Evolutionary conservation across 306 rosid genomes (phyloP).

Genomic region (Quercus berberidifolia): DNA sequence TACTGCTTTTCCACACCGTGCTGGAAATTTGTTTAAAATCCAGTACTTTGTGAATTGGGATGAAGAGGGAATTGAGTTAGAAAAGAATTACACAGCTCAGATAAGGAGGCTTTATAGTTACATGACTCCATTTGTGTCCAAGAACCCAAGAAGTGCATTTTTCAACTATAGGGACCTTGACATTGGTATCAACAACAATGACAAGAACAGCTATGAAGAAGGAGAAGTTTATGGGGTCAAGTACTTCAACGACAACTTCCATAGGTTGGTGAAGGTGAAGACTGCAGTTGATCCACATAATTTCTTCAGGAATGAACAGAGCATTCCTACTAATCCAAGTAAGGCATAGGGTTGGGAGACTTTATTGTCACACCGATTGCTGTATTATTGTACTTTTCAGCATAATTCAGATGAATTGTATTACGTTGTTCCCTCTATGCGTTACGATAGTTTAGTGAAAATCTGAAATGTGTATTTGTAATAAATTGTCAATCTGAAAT

Average conservation of each 20-base stretch:
- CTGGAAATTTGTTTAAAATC: constrained; percentile 59
- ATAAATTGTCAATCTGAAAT: neutral
- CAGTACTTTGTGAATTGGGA: constrained; percentile 66
- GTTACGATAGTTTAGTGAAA: neutral
- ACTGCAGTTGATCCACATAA: constrained; percentile 56
- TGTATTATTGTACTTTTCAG: neutral
- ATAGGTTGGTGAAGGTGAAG: constrained; percentile 65
- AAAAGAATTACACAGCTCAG: constrained; percentile 21
- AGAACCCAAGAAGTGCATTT: constrained; percentile 70
- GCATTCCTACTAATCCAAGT: constrained; percentile 47
- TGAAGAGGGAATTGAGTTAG: constrained; percentile 22
- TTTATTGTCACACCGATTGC: neutral
- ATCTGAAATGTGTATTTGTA: neutral
- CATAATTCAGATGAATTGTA: neutral
- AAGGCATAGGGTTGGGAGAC: constrained; percentile 19
- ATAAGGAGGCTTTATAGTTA: constrained; percentile 42
- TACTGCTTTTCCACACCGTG: constrained; percentile 70
- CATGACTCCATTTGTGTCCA: constrained; percentile 77
- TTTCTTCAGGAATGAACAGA: constrained; percentile 76
- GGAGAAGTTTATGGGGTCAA: constrained; percentile 55
- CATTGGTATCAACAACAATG: constrained; percentile 49
- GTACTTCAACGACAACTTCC: constrained; percentile 58
- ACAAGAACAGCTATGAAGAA: constrained; percentile 34
- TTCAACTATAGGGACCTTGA: constrained; percentile 76
- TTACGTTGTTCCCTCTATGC: neutral